Percentiles rank a stretch among this genome's conserved stretches.
phyloP scores from a whole-genome alignment of 2,329 filamentous ascomycete genomes.

The Pyricularia pennisetigena region DNA sequence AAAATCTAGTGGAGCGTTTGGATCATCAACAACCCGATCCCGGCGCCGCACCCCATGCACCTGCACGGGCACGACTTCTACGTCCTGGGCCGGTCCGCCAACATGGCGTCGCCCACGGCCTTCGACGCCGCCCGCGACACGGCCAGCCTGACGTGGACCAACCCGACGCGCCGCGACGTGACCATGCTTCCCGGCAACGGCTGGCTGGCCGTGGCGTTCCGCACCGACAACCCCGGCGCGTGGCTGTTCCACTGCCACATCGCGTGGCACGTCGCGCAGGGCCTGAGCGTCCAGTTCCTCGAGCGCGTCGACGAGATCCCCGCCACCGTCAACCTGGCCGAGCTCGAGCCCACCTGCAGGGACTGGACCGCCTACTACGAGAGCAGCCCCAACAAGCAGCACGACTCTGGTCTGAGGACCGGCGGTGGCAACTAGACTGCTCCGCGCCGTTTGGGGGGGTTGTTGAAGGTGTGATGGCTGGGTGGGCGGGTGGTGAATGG shows the following conservation, averaged over 20 bases:
- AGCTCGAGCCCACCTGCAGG: slow-evolving; percentile 9
- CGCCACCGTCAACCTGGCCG: not conserved
- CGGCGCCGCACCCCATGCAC: slow-evolving; percentile 15
- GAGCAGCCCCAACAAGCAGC: slow-evolving; percentile 6
- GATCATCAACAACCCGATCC: slow-evolving; percentile 18
- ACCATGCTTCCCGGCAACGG: slow-evolving; percentile 29
- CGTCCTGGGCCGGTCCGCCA: slow-evolving; percentile 13
- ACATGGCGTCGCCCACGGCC: not conserved
- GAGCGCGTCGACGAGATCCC: slow-evolving; percentile 16
- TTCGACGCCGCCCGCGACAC: slow-evolving; percentile 12
- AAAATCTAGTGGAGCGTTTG: slow-evolving; percentile 20
- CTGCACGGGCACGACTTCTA: slow-evolving; percentile 18
- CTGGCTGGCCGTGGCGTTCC: slow-evolving; percentile 34
- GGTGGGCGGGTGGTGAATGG: too few species aligned
- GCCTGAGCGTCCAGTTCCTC: slow-evolving; percentile 39
- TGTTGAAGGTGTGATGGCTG: too few species aligned
- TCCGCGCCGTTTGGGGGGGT: too few species aligned
- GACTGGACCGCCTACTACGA: slow-evolving; percentile 11
- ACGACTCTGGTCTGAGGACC: slow-evolving; percentile 10
- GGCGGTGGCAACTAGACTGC: not conserved
- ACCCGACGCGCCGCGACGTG: slow-evolving; percentile 34
- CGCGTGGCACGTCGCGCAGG: slow-evolving; percentile 35
- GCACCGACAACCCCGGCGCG: slow-evolving; percentile 36
- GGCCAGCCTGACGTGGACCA: slow-evolving; percentile 19
- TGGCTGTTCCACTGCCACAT: slow-evolving; percentile 38